Evolutionary conservation across 768 basidiomycete species (phyloP), one percentile per base, ranked within the genome.

Genomic region (Xanthoconium stramineum): DNA sequence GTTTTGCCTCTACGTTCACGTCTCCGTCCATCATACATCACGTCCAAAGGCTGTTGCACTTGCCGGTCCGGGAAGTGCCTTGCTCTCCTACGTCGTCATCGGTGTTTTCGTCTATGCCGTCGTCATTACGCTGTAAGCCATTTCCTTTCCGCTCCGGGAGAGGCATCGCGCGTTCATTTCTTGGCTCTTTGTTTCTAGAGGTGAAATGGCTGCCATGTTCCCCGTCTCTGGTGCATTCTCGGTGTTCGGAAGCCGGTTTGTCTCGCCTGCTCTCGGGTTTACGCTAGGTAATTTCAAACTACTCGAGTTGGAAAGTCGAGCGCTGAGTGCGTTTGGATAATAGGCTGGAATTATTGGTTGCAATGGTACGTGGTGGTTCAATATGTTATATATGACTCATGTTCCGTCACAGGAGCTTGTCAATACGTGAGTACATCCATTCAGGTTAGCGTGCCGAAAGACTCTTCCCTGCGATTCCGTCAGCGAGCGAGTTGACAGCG

Each of bases 151-250:
- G 1, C 13, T 35, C 14, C 8, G 32, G 39, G 45, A 14, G 35
- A 36, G 5, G 33, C 30, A 10, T 46, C 30, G 11, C 24, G 4
- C 4, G 24, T 24, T 37, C 37, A 9, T 51, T 15, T 11, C 42
- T 30, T 50, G 17, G 39, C 10, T 32, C 30, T 24, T 50, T 19
- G n/a, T 24, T 40, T 30, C 19, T 36, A 82, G 80, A 33, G 84
- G 84, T 12, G 85, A 86, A 65, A 86, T 88, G 85, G 76, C 84
- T 20, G 77, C 82, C 17, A 80, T 84, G 72, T 84, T 76, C 55
- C 84, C 83, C 0, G 81, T 85, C 28, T 81, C 82, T 28, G 85
- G 83, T 35, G 80, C 82, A 35, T 85, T 85, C 65, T 80, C 83
- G 17, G 71, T 75, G 20, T 83, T 85, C 56, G 83, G 81, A 1